Base-by-base conservation (phyloP, 2,329 filamentous ascomycete species). In the Incumbomyces lentus region DNA sequence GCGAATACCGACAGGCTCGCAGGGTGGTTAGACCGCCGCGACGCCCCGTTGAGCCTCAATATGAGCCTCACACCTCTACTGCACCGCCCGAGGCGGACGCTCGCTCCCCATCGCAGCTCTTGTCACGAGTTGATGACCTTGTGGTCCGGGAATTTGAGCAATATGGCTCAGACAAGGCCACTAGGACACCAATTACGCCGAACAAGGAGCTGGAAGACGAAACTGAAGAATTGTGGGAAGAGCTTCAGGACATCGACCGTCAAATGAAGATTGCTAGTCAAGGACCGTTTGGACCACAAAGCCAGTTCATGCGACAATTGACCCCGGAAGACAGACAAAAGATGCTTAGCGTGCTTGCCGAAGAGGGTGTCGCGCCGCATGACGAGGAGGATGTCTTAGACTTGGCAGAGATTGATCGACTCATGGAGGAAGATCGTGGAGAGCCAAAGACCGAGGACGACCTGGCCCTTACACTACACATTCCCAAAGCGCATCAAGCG, bases 131-230 rank as follows among this genome's bases (percentile, higher is more conserved):
- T 6, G 51, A 46, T 30, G 62, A 66, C 48, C 61, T 68, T 42
- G 66, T 65, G 42, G 58, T 71, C 34, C 61, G 58, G 35, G 66
- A 69, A 46, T 71, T 63, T 50, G 68, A 70, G 54, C 67, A 70
- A 48, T 58, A 62, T 46, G 62, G 61, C 2, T 56, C 49, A 17
- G 54, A 55, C 26, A 66, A 64, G 51, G 62, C 66, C 41, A 60
- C 58, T 4, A 58, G 61, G 52, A 57, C 60, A 19, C 59, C 59
- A 49, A 55, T 70, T 19, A 60, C 68, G 37, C 62, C 63, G 2
- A 64, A 68, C 31, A 62, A 63, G 6, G 66, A 67, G 49, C 59
- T 65, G 14, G 60, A 55, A 13, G 58, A 59, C 29, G 67, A 69
- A 39, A 56, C 58, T 44, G 57, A 64, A 33, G 60, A 63, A 22